phyloP scores from a whole-genome alignment of 2,329 filamentous ascomycete genomes.

The Drechslerella coelobrocha region DNA sequence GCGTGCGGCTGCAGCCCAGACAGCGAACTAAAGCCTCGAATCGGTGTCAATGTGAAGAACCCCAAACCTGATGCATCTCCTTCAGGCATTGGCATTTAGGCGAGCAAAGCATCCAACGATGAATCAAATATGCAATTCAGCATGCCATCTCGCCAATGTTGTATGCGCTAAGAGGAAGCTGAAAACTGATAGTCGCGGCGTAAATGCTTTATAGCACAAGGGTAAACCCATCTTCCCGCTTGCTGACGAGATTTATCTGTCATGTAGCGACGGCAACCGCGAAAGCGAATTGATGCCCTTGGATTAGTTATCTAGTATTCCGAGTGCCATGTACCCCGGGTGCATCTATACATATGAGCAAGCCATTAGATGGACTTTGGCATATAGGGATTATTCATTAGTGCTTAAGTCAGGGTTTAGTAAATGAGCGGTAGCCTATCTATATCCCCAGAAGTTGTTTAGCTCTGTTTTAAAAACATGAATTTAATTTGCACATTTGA shows the following conservation, averaged over 20 bases:
- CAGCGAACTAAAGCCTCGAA: constrained; percentile 36
- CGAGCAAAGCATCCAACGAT: constrained; percentile 27
- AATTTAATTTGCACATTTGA: no score
- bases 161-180: neutral
- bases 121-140: constrained; percentile 16
- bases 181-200: neutral
- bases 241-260: neutral
- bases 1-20: constrained; percentile 35
- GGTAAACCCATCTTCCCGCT: neutral
- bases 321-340: no score
- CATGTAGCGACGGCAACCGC: no score
- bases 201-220: neutral
- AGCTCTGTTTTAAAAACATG: no score
- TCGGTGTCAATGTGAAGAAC: neutral
- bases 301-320: no score
- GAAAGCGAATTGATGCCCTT: no score
- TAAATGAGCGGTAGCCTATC: no score
- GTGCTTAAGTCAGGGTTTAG: no score
- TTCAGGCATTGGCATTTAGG: constrained; percentile 29
- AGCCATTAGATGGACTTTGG: no score
- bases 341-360: no score
- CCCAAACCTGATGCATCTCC: constrained; percentile 26
- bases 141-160: neutral
- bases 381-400: no score
- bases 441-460: no score